Base-by-base conservation (phyloP, 768 basidiomycete species). In the Podaxis sp. region DNA sequence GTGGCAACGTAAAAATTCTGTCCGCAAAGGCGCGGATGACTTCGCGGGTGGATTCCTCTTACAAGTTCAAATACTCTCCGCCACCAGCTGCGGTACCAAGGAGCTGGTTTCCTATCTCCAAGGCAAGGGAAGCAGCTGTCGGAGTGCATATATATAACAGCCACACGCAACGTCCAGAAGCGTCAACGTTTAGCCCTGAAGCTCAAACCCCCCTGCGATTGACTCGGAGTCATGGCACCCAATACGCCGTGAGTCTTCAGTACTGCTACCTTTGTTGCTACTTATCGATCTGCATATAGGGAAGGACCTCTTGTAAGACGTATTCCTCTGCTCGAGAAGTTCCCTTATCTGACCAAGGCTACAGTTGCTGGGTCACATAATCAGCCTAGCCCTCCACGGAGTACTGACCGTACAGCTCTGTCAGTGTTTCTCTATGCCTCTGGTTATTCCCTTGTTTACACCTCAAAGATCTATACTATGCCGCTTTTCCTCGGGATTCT, bases 401-500 rank as follows among this genome's bases (percentile, higher is more conserved):
- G 49, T 51, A 19, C 13, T 51, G 22, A 51, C 22, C 12, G 49
- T 51, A 26, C 49, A 51, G 24, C 49, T 51, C 49, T 51, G 49
- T 51, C 17, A 51, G 49, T 22, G 19, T 13, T 51, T 51, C n/a
- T 51, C 49, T 51, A 19, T 24, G 7, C 4, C n/a, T 22, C 24
- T 22, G 19, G 6, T 44, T 44, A n/a, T 7, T 24, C 22, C 17
- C 49, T 26, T 26, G 49, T 22, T 51, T 22, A 51, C n/a, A 26
- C 6, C 19, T 22, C 12, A 38, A 51, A 64, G 63, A 54, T 59
- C 38, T 59, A 4, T 64, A 64, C 40, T 33, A 64, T 39, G 36
- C 59, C 39, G 48, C 57, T 17, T 64, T 64, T 30, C 63, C 63
- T 26, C 48, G 46, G 13, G 63, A 64, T 59, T 24, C 49, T 15